Evolutionary conservation across 73 alveolate genomes (phyloP).

Genomic region (Paramecium caudatum): DNA sequence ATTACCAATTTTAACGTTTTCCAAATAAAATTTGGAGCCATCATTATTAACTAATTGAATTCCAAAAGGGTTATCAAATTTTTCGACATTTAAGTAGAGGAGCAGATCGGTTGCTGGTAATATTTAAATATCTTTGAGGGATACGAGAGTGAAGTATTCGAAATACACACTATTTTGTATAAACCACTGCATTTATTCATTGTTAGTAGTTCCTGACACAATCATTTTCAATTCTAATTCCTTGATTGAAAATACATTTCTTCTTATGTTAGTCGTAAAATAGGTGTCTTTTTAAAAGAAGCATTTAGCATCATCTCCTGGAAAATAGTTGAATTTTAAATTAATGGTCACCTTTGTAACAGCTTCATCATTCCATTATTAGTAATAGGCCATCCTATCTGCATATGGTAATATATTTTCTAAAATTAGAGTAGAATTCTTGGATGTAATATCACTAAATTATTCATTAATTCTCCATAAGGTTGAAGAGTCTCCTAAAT

Average conservation of each 20-base stretch:
- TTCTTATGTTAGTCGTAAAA: slow-evolving; percentile 21
- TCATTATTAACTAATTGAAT: neutral
- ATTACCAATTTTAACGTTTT: slow-evolving; percentile 6
- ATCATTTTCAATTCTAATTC: neutral
- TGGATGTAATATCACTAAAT: slow-evolving; percentile 16
- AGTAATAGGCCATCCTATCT: neutral
- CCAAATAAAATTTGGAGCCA: slow-evolving; percentile 5
- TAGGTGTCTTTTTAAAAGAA: slow-evolving; percentile 46
- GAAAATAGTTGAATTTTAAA: neutral
- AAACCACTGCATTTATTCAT: neutral
- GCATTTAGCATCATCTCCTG: slow-evolving; percentile 6
- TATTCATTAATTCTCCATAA: neutral
- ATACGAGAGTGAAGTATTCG: neutral
- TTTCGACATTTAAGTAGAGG: neutral
- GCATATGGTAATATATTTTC: neutral
- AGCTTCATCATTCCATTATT: neutral
- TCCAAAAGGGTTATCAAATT: slow-evolving; percentile 19
- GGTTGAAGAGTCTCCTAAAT: neutral
- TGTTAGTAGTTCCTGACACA: neutral
- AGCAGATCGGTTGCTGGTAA: neutral
- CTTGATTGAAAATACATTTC: slow-evolving; percentile 44
- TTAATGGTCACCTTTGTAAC: slow-evolving; percentile 10
- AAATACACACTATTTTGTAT: neutral
- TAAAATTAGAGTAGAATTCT: neutral
- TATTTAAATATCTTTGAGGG: neutral